A percentile compares a stretch with the other conserved stretches of the same genome.
These are phyloP conservation scores for Trichoderma sp. DNA, from an alignment of 2,329 filamentous ascomycete genomes.

Conservation along the genomic window DNA sequence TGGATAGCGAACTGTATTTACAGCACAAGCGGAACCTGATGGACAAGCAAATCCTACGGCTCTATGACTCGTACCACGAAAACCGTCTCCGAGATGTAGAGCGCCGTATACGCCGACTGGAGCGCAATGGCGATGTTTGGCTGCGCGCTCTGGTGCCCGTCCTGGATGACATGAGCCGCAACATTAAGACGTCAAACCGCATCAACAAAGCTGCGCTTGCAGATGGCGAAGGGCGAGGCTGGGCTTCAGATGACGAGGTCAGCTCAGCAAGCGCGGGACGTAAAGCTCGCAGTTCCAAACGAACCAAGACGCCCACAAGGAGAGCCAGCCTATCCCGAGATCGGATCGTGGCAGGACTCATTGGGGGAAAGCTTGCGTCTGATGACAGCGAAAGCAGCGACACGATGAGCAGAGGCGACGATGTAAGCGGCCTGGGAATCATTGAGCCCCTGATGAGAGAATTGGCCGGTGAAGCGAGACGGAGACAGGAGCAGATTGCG, in stretches of 20 bases:
- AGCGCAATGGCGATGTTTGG: conserved; percentile 50
- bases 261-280: conserved; percentile 15
- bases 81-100: conserved; percentile 50
- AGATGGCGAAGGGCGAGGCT: conserved; percentile 30
- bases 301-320: conserved; percentile 27
- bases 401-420: conserved; percentile 31
- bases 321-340: conserved; percentile 33
- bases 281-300: conserved; percentile 16
- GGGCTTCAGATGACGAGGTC: conserved; percentile 37
- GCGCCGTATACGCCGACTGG: conserved; percentile 46
- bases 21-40: conserved; percentile 28
- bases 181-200: conserved; percentile 28
- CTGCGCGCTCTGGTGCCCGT: conserved; percentile 47
- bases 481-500: conserved; percentile 25
- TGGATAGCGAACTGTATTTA: conserved; percentile 28
- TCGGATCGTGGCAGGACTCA: conserved; percentile 34
- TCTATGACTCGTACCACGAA: conserved; percentile 45
- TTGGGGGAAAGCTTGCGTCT: conserved; percentile 17
- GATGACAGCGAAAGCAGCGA: conserved; percentile 29
- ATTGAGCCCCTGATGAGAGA: conserved; percentile 50
- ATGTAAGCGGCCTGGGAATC: conserved; percentile 40
- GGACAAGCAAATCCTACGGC: conserved; percentile 39
- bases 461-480: conserved; percentile 36
- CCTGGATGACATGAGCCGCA: conserved; percentile 46
- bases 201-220: background rate